A percentile compares a stretch with the other conserved stretches of the same genome.
These are phyloP conservation scores for Aspergillus sp. DNA, from an alignment of 2,329 filamentous ascomycete genomes.

Conservation along the genomic window DNA sequence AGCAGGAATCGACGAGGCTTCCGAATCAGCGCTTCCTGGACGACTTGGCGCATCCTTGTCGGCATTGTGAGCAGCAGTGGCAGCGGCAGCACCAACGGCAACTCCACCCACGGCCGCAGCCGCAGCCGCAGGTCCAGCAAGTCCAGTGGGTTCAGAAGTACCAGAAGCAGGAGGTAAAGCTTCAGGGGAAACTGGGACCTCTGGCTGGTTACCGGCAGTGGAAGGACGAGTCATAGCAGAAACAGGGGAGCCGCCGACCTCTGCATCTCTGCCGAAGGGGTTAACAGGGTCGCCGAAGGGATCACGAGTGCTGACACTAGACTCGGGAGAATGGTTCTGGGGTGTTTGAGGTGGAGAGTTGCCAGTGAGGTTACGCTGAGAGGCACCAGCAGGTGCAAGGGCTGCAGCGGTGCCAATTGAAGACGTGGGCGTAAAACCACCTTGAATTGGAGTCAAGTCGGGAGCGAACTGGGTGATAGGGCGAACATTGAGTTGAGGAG, in stretches of 20 bases:
- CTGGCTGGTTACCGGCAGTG: not conserved
- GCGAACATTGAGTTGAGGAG: constrained; percentile 80
- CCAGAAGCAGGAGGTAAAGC: constrained; percentile 35
- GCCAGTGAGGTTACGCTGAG: constrained; percentile 35
- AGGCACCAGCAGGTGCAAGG: constrained; percentile 19
- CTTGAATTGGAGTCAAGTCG: constrained; percentile 51
- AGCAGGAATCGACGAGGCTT: constrained; percentile 22
- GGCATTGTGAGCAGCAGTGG: constrained; percentile 28
- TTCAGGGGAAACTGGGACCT: not conserved
- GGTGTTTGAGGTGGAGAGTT: constrained; percentile 36
- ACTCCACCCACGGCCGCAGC: constrained; percentile 41
- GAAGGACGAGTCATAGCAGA: constrained; percentile 11
- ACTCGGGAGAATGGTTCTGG: constrained; percentile 35
- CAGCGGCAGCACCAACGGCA: constrained; percentile 39
- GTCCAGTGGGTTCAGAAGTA: constrained; percentile 39
- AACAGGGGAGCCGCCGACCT: constrained; percentile 32
- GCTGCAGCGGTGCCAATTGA: constrained; percentile 19
- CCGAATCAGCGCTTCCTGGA: constrained; percentile 22
- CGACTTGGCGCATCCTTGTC: constrained; percentile 21
- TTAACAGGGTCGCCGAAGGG: constrained; percentile 59
- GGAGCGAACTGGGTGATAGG: constrained; percentile 83
- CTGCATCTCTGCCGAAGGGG: constrained; percentile 68
- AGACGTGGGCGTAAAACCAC: constrained; percentile 25
- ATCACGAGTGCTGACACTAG: constrained; percentile 43
- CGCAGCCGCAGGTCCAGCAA: constrained; percentile 29